Evolutionary conservation across 108 stramenopile genomes (phyloP), one percentile per base, ranked within the genome.

Genomic region (Pseudonitzschia delicatissima): DNA sequence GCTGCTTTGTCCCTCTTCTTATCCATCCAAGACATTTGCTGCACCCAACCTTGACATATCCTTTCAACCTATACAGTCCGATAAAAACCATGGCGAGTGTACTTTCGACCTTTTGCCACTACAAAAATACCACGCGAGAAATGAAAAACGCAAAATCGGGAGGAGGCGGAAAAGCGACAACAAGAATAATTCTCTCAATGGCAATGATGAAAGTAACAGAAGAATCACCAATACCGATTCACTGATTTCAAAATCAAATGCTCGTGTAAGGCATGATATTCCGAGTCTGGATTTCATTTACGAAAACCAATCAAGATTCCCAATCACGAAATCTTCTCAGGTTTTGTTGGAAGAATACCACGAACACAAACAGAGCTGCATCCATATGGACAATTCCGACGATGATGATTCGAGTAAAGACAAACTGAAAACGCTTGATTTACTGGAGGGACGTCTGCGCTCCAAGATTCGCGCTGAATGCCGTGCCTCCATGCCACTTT

Each of bases 401-500:
- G 37, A 39, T 39, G 8, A 39, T 8, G 37, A 39, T 39, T 39
- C 37, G 37, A 8, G 8, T 11, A 11, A 39, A 39, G 11, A 11
- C 8, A 11, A 39, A 11, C 37, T 6, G 37, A 18, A 48, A 1
- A 4, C 3, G 32, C 33, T 57, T 2, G n/a, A n/a, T n/a, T 23
- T 23, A 7, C 47, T 48, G 2, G 23, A 48, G 17, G 2, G 17
- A 21, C 47, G 47, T 18, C 27, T 61, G 7, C 60, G 36, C 17
- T 40, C 36, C 5, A 61, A 61, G 40, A 61, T 61, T 36, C 60
- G 60, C 5, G 39, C 60, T n/a, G 60, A 61, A 42, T 42, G 36
- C 20, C 60, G 39, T 15, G 60, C 60, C 9, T 61, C 60, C 28
- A 18, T 40, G 20, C 21, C 60, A 18, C 39, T 61, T 9, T 21